A percentile compares a stretch with the other conserved stretches of the same genome.
These are phyloP conservation scores for Helminthosporium solani DNA, from an alignment of 2,329 filamentous ascomycete species.

Conservation along the genomic window DNA sequence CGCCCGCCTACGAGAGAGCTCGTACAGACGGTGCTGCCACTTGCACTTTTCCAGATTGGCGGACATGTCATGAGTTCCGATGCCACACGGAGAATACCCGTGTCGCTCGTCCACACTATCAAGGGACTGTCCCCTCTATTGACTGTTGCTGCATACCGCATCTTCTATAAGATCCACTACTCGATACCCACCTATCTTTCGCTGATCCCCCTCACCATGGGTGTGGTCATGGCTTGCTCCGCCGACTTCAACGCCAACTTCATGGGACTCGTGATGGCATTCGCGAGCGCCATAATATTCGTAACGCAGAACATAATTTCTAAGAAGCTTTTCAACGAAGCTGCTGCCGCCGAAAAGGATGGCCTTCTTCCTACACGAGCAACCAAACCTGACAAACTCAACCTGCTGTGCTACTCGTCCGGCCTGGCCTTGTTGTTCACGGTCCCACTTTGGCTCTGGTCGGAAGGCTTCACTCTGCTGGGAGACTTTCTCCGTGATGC, in stretches of 20 bases:
- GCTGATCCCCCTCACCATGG: slow-evolving; percentile 83
- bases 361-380: slow-evolving; percentile 56
- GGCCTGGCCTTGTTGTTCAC: slow-evolving; percentile 88
- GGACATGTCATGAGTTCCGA: slow-evolving; percentile 93
- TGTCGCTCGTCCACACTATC: slow-evolving; percentile 96
- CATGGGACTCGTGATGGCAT: slow-evolving; percentile 83
- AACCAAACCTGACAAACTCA: slow-evolving; percentile 92
- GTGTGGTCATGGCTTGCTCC: slow-evolving; percentile 96
- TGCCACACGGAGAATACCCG: slow-evolving; percentile 90
- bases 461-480: slow-evolving; percentile 77
- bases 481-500: slow-evolving; percentile 79
- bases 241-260: slow-evolving; percentile 87
- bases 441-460: slow-evolving; percentile 88
- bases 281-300: slow-evolving; percentile 89
- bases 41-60: slow-evolving; percentile 88
- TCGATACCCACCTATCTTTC: slow-evolving; percentile 73
- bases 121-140: slow-evolving; percentile 96
- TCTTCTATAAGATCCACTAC: slow-evolving; percentile 87
- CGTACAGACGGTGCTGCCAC: slow-evolving; percentile 81
- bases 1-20: slow-evolving; percentile 78
- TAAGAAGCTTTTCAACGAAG: slow-evolving; percentile 96
- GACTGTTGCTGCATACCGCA: slow-evolving; percentile 88
- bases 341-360: slow-evolving; percentile 79
- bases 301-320: slow-evolving; percentile 99
- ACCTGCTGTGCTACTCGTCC: slow-evolving; percentile 95